Evolutionary conservation across 306 rosid genomes (phyloP).

Genomic region (Vigna reflexopilosa): DNA sequence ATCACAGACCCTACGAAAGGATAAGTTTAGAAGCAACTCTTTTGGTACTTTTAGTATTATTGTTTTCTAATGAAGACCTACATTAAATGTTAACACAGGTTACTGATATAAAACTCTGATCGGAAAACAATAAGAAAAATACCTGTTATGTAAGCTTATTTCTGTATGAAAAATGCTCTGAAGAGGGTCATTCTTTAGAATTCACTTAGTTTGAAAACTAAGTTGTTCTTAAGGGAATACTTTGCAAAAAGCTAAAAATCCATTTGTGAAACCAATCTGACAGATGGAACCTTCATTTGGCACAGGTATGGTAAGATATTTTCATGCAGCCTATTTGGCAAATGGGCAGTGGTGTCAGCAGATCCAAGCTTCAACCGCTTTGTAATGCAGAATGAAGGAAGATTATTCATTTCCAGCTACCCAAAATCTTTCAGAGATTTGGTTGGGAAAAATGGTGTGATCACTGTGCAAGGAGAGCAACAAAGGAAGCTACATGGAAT

Average conservation of each 20-base stretch:
- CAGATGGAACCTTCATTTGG: constrained; percentile 32
- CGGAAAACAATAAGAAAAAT: not conserved
- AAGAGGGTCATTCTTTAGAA: not conserved
- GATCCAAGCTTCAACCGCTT: constrained; percentile 87
- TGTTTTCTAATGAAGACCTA: not conserved
- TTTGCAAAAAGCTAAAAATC: constrained; percentile 3
- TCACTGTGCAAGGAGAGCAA: constrained; percentile 92
- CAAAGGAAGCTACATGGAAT: constrained; percentile 87
- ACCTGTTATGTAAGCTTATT: not conserved
- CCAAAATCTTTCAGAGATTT: constrained; percentile 93
- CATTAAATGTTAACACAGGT: not conserved
- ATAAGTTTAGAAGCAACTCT: not conserved
- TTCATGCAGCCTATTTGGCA: constrained; percentile 85
- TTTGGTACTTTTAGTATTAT: not conserved
- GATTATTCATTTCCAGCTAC: constrained; percentile 73
- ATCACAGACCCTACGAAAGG: not conserved
- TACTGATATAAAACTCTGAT: not conserved
- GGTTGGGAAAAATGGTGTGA: constrained; percentile 92
- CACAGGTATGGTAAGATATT: constrained; percentile 86
- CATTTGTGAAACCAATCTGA: constrained; percentile 36
- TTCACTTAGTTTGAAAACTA: not conserved
- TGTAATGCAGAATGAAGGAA: constrained; percentile 93
- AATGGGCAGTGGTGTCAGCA: constrained; percentile 86
- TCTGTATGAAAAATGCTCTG: not conserved
- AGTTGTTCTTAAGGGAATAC: not conserved